Base-by-base conservation (phyloP, 2,329 filamentous ascomycete genomes). In the Ophiostoma pallidulum region DNA sequence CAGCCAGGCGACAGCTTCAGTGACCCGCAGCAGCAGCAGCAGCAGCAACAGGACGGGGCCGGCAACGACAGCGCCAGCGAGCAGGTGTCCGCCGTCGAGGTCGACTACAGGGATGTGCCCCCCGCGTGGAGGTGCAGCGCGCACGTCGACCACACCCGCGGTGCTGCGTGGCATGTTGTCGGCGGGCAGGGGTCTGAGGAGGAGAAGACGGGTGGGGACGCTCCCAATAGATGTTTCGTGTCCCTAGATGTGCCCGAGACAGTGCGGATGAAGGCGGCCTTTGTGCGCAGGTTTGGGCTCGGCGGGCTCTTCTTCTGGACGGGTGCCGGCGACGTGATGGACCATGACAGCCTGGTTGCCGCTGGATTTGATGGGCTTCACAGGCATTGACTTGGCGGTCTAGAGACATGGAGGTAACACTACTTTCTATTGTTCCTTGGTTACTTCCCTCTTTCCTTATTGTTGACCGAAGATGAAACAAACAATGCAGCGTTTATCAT, bases 251-350 rank as follows among this genome's bases (percentile, higher is more conserved):
- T 75, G 28, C 73, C 78, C 5, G 63, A 65, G 20, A 82, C 78
- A 1, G 79, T 84, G 14, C 60, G 65, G 46, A 68, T 73, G 56
- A 85, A 85, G 62, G 80, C 79, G 0, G 66, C 68, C 31, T 83
- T 77, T 56, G 78, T 73, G 40, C 73, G 69, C 40, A 63, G 67
- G 31, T 68, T 70, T 50, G 68, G 69, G 1, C 64, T 85, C 2
- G 80, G 73, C 0, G 81, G 81, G 0, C 54, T 85, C 26, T 84
- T 84, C 60, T 84, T 82, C 63, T 84, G 81, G 81, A 80, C 80
- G 33, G 79, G 80, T 2, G 74, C 73, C 2, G 77, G 73, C 0
- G 81, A 84, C 63, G 67, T 71, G 8, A 61, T 65, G 35, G 75
- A 70, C 2, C 55, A 62, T 8, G 66, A 73, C 54, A 84, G 80